These are phyloP conservation scores for Mortierella hygrophila DNA, from an alignment of 192 early-diverging fungal species.

Conservation along the genomic window DNA sequence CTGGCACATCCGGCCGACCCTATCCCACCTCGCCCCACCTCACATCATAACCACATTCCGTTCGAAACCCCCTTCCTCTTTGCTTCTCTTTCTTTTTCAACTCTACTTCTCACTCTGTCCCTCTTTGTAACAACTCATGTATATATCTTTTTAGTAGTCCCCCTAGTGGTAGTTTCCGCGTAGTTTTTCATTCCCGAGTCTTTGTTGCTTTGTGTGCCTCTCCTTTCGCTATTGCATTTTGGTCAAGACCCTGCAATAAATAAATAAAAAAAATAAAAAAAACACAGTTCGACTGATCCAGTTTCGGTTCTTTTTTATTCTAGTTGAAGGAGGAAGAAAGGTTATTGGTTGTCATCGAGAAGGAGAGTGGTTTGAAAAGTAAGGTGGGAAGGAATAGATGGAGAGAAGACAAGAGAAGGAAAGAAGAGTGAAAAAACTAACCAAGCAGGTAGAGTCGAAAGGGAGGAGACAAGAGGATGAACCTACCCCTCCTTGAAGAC, in stretches of 20 bases:
- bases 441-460: neutral
- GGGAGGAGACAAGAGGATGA: neutral
- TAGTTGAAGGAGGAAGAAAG: no score
- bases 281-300: no score
- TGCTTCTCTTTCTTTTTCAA: neutral
- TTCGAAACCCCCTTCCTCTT: neutral
- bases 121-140: neutral
- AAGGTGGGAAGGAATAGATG: neutral
- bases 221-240: no score
- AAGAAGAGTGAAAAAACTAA: neutral
- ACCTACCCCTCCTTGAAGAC: no score
- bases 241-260: no score
- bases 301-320: no score
- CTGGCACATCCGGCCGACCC: neutral
- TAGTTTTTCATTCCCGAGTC: no score
- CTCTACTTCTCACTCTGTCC: neutral
- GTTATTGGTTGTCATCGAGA: neutral
- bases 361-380: neutral
- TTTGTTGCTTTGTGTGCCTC: no score
- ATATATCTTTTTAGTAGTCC: conserved; percentile 8
- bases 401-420: neutral
- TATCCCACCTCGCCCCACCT: no score
- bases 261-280: no score
- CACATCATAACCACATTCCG: neutral
- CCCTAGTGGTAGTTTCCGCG: neutral